A percentile compares a stretch with the other conserved stretches of the same genome.
Conservation (phyloP, 208 protist genomes). For the Giardia duodenalis region DNA sequence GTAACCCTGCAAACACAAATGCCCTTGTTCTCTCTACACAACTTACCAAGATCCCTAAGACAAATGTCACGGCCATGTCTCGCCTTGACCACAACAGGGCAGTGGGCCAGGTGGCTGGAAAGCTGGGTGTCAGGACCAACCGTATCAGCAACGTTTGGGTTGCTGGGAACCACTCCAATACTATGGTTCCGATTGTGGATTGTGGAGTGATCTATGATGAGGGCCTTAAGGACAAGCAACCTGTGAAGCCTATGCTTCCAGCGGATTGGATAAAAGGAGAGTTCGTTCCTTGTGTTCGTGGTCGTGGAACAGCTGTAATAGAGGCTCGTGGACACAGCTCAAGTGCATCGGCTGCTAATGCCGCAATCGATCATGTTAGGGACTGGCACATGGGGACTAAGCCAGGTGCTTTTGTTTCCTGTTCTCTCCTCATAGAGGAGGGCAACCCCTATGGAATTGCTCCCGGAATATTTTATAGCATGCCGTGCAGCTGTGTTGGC, state of each 20-base stretch:
- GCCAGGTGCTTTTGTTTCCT: constrained; percentile 21
- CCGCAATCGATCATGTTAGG: constrained; percentile 53
- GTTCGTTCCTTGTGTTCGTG: not conserved
- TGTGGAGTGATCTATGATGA: not conserved
- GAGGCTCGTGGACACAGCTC: constrained; percentile 59
- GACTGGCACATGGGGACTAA: constrained; percentile 57
- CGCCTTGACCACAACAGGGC: constrained; percentile 46
- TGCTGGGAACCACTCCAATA: constrained; percentile 47
- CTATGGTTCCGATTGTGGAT: not conserved
- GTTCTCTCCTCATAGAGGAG: not conserved
- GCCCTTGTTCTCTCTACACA: constrained; percentile 1
- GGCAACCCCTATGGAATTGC: constrained; percentile 34
- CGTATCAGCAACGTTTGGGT: constrained; percentile 28
- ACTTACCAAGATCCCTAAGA: constrained; percentile 14
- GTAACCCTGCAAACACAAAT: constrained; percentile 49
- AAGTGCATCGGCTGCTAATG: constrained; percentile 74
- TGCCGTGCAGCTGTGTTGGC: constrained; percentile 5
- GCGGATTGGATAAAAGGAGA: constrained; percentile 11
- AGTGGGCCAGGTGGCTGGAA: constrained; percentile 1
- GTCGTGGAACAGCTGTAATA: constrained; percentile 69
- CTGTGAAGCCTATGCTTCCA: no score
- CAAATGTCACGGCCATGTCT: constrained; percentile 42
- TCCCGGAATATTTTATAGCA: constrained; percentile 27
- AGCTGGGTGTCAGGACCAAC: not conserved
- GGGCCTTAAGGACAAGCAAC: not conserved